These are phyloP conservation scores for Paratinospora sagittata DNA, from an alignment of 164 flowering plant species.

Conservation along the genomic window DNA sequence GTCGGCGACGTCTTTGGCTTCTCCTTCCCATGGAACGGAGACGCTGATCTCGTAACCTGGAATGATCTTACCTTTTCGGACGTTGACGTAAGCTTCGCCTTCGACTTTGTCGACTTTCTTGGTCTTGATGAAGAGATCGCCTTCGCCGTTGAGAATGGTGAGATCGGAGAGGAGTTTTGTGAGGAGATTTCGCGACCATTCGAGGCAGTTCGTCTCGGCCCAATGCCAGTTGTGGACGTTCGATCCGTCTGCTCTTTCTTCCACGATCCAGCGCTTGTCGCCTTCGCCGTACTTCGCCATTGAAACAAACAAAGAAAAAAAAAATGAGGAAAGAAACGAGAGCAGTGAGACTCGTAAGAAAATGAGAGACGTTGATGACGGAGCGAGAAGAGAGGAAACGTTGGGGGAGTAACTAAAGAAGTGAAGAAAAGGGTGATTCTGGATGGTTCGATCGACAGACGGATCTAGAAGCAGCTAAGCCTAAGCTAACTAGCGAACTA, in stretches of 20 bases:
- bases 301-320: background rate
- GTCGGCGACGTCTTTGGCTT: constrained; percentile 51
- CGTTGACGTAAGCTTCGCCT: constrained; percentile 93
- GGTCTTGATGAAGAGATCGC: constrained; percentile 48
- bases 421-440: background rate
- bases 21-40: constrained; percentile 64
- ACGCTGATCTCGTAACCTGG: constrained; percentile 86
- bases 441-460: background rate
- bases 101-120: constrained; percentile 50
- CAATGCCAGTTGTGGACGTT: constrained; percentile 99
- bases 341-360: background rate
- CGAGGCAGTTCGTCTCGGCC: constrained; percentile 91
- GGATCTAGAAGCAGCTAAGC: background rate
- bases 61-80: constrained; percentile 90
- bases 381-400: background rate
- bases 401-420: too few relatives aligned
- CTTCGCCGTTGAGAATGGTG: constrained; percentile 63
- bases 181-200: constrained; percentile 67
- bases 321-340: too few relatives aligned
- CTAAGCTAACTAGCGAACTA: background rate
- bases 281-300: constrained; percentile 98
- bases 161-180: constrained; percentile 45
- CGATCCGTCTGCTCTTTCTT: constrained; percentile 89
- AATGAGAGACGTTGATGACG: background rate
- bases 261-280: constrained; percentile 98